These are phyloP conservation scores for Euphorbia celastroides DNA, from an alignment of 441 rosid genomes.

Conservation along the genomic window DNA sequence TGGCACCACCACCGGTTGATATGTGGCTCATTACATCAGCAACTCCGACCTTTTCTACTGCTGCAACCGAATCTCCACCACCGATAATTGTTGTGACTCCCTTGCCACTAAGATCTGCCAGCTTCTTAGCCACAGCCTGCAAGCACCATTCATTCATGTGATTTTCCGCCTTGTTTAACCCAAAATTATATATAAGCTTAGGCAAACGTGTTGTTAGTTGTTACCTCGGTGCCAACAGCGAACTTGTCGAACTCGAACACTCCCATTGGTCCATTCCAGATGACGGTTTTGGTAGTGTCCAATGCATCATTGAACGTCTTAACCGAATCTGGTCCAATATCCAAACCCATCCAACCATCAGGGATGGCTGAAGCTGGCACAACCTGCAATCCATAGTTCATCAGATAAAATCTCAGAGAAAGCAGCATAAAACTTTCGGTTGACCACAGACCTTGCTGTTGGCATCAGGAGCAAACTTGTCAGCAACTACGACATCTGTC, in stretches of 20 bases:
- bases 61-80: constrained; percentile 94
- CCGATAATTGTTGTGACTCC: constrained; percentile 92
- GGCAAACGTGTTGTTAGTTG: neutral
- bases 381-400: constrained; percentile 67
- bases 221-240: constrained; percentile 86
- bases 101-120: constrained; percentile 68
- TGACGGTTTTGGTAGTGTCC: constrained; percentile 71
- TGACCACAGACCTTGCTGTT: too few species aligned
- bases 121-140: constrained; percentile 73
- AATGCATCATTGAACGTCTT: constrained; percentile 62
- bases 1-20: constrained; percentile 93
- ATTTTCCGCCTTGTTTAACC: too few species aligned
- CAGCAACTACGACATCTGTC: too few species aligned
- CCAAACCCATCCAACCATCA: constrained; percentile 98
- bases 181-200: too few species aligned
- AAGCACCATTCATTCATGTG: too few species aligned
- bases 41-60: constrained; percentile 82
- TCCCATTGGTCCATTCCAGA: constrained; percentile 99
- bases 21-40: constrained; percentile 94
- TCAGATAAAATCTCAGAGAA: too few species aligned
- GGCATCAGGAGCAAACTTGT: too few species aligned
- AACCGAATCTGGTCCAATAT: constrained; percentile 84
- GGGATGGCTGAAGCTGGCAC: constrained; percentile 77
- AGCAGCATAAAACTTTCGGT: too few species aligned
- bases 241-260: constrained; percentile 90